Evolutionary conservation across 2,329 filamentous ascomycete species (phyloP), one percentile per base, ranked within the genome.

Genomic region (Stagonosporopsis vannaccii): DNA sequence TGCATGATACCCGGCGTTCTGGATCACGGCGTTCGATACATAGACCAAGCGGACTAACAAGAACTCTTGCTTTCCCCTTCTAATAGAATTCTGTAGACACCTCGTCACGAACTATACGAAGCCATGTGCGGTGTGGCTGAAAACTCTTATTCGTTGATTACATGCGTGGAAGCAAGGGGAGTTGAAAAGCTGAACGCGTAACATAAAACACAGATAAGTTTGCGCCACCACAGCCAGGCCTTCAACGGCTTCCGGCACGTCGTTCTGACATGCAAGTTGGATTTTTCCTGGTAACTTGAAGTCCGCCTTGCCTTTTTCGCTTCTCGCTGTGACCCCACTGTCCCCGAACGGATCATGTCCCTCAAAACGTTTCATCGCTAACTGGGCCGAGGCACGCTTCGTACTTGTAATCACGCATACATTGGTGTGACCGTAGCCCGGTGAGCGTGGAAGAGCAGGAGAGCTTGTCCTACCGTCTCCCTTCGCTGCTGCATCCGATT

Each of bases 1-100:
- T 56, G 53, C 53, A 56, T 48, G 47, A 56, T 56, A 56, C 53
- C 53, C 53, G 47, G 47, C 43, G 47, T 51, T 56, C 15, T 19
- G 46, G 47, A 33, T 30, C 6, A 42, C n/a, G 42, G 47, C 48
- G 23, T 51, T 56, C 17, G n/a, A 43, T 15, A 37, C 25, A 32
- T 47, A 51, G 53, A 56, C 28, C 25, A 8, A 35, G 43, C 42
- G 25, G 30, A 30, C 26, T 26, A 19, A 39, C 4, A 11, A 35
- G 5, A 12, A 22, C 9, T 39, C 12, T 13, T 28, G 25, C n/a
- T 20, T 36, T 15, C 26, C 13, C 17, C 12, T 36, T 19, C 43
- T 20, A n/a, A 56, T 51, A 56, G 47, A 56, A 17, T 22, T 39
- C 23, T 26, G 30, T 43, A 51, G 42, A 56, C 15, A 26, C 36